Evolutionary conservation across 75 land plant genomes (phyloP).

Genomic region (Pinus albicaulis): DNA sequence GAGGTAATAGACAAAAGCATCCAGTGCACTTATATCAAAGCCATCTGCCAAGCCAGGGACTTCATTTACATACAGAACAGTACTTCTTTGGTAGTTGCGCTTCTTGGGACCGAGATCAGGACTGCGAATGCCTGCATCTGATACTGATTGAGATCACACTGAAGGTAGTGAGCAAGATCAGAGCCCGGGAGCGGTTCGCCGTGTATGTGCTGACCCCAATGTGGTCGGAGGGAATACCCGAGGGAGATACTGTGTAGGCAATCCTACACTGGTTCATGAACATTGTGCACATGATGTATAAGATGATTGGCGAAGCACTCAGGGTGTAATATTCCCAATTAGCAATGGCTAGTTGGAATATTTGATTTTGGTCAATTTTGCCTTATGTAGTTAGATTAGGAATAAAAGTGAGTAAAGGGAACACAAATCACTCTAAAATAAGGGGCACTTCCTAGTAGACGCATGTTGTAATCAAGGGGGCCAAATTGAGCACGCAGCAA

Average conservation of each 20-base stretch:
- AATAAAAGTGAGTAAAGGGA: too few species aligned
- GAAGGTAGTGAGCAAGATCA: slow-evolving; percentile 53
- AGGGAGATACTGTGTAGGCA: slow-evolving; percentile 28
- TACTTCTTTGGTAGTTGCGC: slow-evolving; percentile 53
- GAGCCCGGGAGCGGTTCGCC: slow-evolving; percentile 36
- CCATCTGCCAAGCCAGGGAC: slow-evolving; percentile 45
- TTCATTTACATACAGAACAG: slow-evolving; percentile 68
- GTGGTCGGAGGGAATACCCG: slow-evolving; percentile 63
- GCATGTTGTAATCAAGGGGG: too few species aligned
- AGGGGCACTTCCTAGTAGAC: too few species aligned
- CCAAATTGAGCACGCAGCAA: too few species aligned
- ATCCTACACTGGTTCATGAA: slow-evolving; percentile 42
- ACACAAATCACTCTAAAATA: too few species aligned
- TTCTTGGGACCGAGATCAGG: slow-evolving; percentile 34
- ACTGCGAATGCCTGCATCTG: slow-evolving; percentile 32
- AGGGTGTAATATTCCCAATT: too few species aligned
- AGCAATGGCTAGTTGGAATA: too few species aligned
- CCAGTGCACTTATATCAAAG: slow-evolving; percentile 41
- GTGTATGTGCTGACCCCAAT: slow-evolving; percentile 49
- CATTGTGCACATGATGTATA: slow-evolving; percentile 55
- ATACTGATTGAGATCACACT: slow-evolving; percentile 50
- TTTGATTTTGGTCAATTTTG: too few species aligned
- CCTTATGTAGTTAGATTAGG: too few species aligned
- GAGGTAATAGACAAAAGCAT: slow-evolving; percentile 43
- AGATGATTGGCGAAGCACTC: slow-evolving; percentile 31